phyloP scores from a whole-genome alignment of 2,329 filamentous ascomycete genomes.

The Metarhizium sp. region DNA sequence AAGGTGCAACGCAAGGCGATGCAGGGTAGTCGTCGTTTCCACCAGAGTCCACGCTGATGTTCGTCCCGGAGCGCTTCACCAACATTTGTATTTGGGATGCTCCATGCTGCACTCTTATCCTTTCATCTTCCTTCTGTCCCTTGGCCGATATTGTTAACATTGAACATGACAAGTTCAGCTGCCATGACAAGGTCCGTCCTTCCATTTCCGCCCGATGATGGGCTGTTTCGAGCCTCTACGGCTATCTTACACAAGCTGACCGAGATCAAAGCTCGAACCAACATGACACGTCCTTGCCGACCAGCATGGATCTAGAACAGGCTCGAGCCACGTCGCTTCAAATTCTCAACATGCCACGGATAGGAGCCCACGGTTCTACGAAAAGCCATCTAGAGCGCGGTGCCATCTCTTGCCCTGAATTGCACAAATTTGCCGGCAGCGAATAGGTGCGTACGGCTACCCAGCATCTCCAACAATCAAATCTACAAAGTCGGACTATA shows the following conservation, averaged over 20 bases:
- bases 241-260: background rate
- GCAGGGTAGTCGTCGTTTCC: background rate
- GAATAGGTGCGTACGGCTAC: background rate
- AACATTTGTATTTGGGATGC: background rate
- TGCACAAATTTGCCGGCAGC: background rate
- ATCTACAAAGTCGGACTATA: background rate
- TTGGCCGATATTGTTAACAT: background rate
- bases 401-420: constrained; percentile 7
- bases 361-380: background rate
- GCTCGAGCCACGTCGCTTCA: background rate
- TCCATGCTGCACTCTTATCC: background rate
- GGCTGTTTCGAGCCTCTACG: background rate
- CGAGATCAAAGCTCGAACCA: background rate
- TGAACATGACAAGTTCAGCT: background rate
- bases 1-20: background rate
- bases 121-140: background rate
- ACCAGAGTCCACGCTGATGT: background rate
- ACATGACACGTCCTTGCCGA: background rate
- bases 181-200: background rate
- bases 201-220: background rate
- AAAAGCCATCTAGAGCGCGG: background rate
- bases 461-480: background rate
- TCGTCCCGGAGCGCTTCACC: background rate
- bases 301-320: background rate
- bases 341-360: background rate